Conservation (phyloP, 257 asterid species). For the Plantago major region DNA sequence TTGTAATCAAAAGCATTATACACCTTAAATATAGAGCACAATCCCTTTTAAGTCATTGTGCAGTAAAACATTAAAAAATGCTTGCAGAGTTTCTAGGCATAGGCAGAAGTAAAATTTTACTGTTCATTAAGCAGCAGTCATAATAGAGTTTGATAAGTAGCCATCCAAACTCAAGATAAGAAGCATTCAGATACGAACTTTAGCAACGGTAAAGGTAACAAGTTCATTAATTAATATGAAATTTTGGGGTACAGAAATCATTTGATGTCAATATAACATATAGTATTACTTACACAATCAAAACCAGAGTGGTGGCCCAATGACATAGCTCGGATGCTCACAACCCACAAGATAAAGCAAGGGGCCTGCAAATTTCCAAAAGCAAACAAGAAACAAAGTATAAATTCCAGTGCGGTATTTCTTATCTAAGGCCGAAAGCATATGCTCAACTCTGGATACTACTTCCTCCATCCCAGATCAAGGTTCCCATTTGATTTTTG, state of each 20-base stretch:
- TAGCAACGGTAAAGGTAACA: slow-evolving; percentile 3
- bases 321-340: slow-evolving; percentile 81
- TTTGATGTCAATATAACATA: background rate
- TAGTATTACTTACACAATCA: slow-evolving; percentile 67
- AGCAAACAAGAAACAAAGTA: slow-evolving; percentile 13
- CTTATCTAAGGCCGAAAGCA: background rate
- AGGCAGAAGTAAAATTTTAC: background rate
- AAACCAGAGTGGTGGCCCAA: slow-evolving; percentile 83
- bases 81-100: slow-evolving; percentile 5
- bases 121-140: background rate
- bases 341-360: slow-evolving; percentile 64
- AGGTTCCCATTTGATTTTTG: too few species aligned
- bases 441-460: background rate
- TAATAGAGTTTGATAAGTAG: background rate
- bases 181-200: slow-evolving; percentile 17
- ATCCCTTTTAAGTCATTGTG: background rate
- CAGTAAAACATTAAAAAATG: background rate
- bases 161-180: slow-evolving; percentile 16
- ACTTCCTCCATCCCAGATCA: too few species aligned
- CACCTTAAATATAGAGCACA: background rate
- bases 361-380: slow-evolving; percentile 57
- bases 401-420: slow-evolving; percentile 12
- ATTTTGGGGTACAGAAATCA: background rate
- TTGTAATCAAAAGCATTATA: background rate
- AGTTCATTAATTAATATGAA: background rate